A percentile compares a stretch with the other conserved stretches of the same genome.
Conservation (phyloP, 257 asterid species). For the Solanum chilense region DNA sequence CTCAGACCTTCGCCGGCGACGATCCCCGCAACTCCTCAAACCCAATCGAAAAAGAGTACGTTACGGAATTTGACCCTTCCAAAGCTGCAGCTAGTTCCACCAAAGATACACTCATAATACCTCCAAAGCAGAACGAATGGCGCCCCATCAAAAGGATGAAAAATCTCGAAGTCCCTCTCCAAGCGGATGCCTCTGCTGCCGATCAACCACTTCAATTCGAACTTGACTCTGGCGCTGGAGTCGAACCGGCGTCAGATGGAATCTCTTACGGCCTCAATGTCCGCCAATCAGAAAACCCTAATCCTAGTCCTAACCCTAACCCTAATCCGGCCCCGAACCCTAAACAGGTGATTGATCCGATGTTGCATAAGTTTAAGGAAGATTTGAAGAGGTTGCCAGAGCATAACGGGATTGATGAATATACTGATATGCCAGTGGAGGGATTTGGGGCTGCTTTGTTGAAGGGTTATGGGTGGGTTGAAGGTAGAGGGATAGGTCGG, state of each 20-base stretch:
- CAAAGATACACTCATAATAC: constrained; percentile 18
- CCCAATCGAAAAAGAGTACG: constrained; percentile 21
- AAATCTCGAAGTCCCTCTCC: constrained; percentile 38
- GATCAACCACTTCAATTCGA: constrained; percentile 48
- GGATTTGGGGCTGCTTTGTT: constrained; percentile 58
- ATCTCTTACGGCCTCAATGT: constrained; percentile 57
- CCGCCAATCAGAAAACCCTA: constrained; percentile 18
- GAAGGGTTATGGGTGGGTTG: constrained; percentile 77
- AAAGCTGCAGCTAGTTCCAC: constrained; percentile 24
- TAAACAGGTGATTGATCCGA: constrained; percentile 18
- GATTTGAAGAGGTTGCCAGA: constrained; percentile 58
- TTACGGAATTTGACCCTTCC: constrained; percentile 49
- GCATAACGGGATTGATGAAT: constrained; percentile 42
- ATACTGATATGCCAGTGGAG: constrained; percentile 64
- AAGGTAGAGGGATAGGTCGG: constrained; percentile 73
- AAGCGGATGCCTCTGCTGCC: constrained; percentile 20
- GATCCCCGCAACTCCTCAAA: neutral
- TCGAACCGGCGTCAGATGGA: constrained; percentile 27
- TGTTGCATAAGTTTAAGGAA: constrained; percentile 42
- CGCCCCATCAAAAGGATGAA: constrained; percentile 46
- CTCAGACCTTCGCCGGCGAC: constrained; percentile 4
- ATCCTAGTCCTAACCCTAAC: neutral
- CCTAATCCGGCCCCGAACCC: neutral
- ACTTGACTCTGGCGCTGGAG: constrained; percentile 25
- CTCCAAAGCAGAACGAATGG: constrained; percentile 62